These are phyloP conservation scores for Tolypocladium ovalisporum DNA, from an alignment of 2,329 filamentous ascomycete genomes.

Conservation along the genomic window DNA sequence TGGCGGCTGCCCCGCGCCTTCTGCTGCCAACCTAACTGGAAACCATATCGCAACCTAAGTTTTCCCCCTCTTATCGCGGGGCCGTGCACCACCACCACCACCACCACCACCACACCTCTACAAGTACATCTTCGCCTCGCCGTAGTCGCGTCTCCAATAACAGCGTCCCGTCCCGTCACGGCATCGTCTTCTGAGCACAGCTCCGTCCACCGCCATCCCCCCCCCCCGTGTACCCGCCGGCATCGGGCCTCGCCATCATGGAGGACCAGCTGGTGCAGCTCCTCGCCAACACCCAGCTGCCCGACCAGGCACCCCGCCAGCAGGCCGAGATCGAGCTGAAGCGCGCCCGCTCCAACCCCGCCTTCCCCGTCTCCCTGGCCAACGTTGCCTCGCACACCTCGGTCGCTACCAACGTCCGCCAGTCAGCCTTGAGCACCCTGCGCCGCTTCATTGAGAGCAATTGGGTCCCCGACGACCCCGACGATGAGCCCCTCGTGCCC, in stretches of 20 bases:
- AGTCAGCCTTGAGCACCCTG: constrained; percentile 69
- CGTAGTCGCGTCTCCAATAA: no score
- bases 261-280: constrained; percentile 87
- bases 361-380: constrained; percentile 69
- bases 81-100: not conserved
- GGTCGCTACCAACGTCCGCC: constrained; percentile 64
- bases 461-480: constrained; percentile 70
- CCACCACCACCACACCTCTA: not conserved
- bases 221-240: not conserved
- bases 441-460: constrained; percentile 75
- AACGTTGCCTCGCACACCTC: constrained; percentile 70
- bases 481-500: constrained; percentile 49
- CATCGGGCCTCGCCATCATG: constrained; percentile 38
- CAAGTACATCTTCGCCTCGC: not conserved
- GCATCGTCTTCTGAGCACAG: constrained; percentile 7
- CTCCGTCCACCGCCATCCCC: not conserved
- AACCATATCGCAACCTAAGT: not conserved
- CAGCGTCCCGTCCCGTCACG: no score
- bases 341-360: constrained; percentile 54
- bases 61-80: not conserved
- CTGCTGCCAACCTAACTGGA: no score
- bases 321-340: constrained; percentile 77
- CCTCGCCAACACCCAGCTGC: constrained; percentile 74
- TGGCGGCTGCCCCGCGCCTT: not conserved
- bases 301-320: constrained; percentile 66